phyloP scores from a whole-genome alignment of 306 rosid species.

The Senna tora region DNA sequence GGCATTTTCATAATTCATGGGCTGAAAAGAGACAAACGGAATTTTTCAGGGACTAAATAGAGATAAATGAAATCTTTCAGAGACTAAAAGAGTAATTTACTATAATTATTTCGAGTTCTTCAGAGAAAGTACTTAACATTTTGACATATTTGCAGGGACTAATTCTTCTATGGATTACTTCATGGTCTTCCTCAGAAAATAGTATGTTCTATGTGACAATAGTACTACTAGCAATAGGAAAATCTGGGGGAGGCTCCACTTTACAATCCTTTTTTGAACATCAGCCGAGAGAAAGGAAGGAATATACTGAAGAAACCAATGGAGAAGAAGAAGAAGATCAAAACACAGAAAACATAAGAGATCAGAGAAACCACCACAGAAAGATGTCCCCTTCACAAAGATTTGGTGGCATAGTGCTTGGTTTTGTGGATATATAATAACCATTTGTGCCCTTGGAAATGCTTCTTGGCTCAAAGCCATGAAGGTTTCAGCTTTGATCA shows the following conservation, averaged over 20 bases:
- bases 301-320: neutral
- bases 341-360: too few species aligned
- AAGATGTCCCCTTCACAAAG: too few species aligned
- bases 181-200: neutral
- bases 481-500: neutral
- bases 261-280: neutral
- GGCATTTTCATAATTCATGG: too few species aligned
- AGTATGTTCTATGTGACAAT: neutral
- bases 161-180: neutral
- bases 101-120: neutral
- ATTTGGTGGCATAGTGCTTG: conserved; percentile 11
- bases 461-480: neutral
- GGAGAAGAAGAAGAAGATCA: neutral
- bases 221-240: neutral
- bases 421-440: neutral
- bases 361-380: too few species aligned
- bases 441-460: neutral
- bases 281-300: neutral
- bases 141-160: neutral
- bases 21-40: too few species aligned
- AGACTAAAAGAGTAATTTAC: too few species aligned
- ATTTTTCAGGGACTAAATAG: too few species aligned
- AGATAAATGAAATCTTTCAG: too few species aligned
- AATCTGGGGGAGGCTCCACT: neutral
- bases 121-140: too few species aligned